A percentile compares a stretch with the other conserved stretches of the same genome.
Evolutionary conservation across 108 stramenopile species (phyloP).

Genomic region (Parietichytrium sp.): DNA sequence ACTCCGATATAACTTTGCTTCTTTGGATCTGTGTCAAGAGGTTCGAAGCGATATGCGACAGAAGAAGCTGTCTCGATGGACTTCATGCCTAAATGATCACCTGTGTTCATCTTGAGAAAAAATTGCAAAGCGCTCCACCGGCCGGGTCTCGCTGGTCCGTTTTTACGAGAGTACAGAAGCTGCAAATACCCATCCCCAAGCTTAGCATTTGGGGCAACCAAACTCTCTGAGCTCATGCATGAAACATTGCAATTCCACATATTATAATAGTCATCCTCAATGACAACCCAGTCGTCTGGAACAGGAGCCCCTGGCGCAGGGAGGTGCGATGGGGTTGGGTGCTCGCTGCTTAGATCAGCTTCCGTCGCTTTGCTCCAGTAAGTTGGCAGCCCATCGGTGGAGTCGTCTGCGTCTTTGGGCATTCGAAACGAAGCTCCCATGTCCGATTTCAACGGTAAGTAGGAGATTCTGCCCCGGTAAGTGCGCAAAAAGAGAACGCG

Average conservation of each 20-base stretch:
- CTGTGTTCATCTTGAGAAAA: neutral
- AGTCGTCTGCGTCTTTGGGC: neutral
- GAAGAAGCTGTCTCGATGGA: neutral
- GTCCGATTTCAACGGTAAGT: neutral
- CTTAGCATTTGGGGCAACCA: neutral
- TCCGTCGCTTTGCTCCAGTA: neutral
- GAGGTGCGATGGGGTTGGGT: neutral
- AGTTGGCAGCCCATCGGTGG: neutral
- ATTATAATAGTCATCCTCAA: neutral
- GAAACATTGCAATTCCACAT: slow-evolving; percentile 37
- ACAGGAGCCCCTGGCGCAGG: neutral
- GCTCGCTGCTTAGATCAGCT: neutral
- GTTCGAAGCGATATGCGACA: slow-evolving; percentile 6
- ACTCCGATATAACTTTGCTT: neutral
- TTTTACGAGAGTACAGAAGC: neutral
- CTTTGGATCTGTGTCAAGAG: neutral
- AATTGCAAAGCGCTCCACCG: neutral
- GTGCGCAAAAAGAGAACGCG: neutral
- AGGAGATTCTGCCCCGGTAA: slow-evolving; percentile 20
- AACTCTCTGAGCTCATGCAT: neutral
- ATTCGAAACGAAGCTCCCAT: neutral
- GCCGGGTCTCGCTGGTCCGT: neutral
- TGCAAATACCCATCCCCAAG: neutral
- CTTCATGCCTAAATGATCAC: neutral
- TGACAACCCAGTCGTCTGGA: neutral